These are phyloP conservation scores for Piloderma croceum DNA, from an alignment of 768 basidiomycete genomes.

Conservation along the genomic window DNA sequence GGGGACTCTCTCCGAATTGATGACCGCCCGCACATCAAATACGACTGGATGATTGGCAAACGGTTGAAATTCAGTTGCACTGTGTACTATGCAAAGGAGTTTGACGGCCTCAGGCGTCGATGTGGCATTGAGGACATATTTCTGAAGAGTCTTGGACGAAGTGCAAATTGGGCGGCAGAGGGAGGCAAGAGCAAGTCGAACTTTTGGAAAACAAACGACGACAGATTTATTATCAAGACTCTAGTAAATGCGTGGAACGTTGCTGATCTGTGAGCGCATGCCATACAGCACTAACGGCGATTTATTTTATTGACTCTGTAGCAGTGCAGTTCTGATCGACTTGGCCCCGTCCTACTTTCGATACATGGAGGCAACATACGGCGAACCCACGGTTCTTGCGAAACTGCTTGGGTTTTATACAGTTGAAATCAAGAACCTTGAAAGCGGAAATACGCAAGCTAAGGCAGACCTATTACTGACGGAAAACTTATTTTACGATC, in stretches of 20 bases:
- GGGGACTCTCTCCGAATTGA: slow-evolving; percentile 42
- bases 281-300: slow-evolving; percentile 8
- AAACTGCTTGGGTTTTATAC: slow-evolving; percentile 83
- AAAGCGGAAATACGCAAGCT: slow-evolving; percentile 56
- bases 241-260: slow-evolving; percentile 85
- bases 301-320: slow-evolving; percentile 1
- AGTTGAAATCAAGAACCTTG: slow-evolving; percentile 68
- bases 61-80: slow-evolving; percentile 74
- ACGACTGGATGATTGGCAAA: slow-evolving; percentile 74
- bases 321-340: slow-evolving; percentile 72
- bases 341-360: slow-evolving; percentile 74
- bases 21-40: slow-evolving; percentile 77
- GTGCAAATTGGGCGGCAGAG: slow-evolving; percentile 65
- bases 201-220: slow-evolving; percentile 79
- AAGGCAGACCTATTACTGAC: slow-evolving; percentile 77
- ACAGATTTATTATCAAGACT: slow-evolving; percentile 79
- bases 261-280: slow-evolving; percentile 61
- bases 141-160: slow-evolving; percentile 52
- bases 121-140: slow-evolving; percentile 64
- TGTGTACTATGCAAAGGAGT: slow-evolving; percentile 78
- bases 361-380: slow-evolving; percentile 67
- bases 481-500: slow-evolving; percentile 78
- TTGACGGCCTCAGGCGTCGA: slow-evolving; percentile 57
- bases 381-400: slow-evolving; percentile 61
- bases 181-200: slow-evolving; percentile 78